Conservation (phyloP, 179 eudicot genomes). For the Drosera spatulata region DNA sequence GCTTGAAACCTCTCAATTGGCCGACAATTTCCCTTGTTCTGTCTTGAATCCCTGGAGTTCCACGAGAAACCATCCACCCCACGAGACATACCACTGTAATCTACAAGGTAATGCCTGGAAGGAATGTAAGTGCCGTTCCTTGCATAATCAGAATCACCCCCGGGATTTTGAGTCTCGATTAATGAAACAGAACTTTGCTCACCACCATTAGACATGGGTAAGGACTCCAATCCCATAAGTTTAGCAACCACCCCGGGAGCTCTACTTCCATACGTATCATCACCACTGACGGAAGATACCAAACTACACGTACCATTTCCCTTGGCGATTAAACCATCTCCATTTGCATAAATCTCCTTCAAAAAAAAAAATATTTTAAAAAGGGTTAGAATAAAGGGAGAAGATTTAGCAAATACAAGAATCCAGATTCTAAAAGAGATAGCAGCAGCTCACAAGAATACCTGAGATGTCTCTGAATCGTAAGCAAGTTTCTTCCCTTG, state of each 20-base stretch:
- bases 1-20: slow-evolving; percentile 83
- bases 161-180: slow-evolving; percentile 32
- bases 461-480: slow-evolving; percentile 25
- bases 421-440: neutral
- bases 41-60: slow-evolving; percentile 37
- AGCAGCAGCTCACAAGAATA: slow-evolving; percentile 17
- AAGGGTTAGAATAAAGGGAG: neutral
- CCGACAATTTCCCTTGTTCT: slow-evolving; percentile 33
- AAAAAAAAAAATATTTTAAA: slow-evolving; percentile 16
- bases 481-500: slow-evolving; percentile 40
- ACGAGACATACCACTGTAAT: slow-evolving; percentile 29
- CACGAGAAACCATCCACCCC: slow-evolving; percentile 32
- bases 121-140: slow-evolving; percentile 25
- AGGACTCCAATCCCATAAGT: slow-evolving; percentile 92
- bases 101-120: slow-evolving; percentile 29
- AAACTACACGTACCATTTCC: slow-evolving; percentile 29
- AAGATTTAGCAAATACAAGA: neutral
- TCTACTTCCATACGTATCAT: slow-evolving; percentile 51
- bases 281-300: slow-evolving; percentile 33
- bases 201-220: slow-evolving; percentile 49
- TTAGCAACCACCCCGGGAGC: slow-evolving; percentile 94
- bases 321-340: slow-evolving; percentile 25
- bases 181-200: slow-evolving; percentile 43
- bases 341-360: slow-evolving; percentile 41
- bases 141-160: slow-evolving; percentile 28